Conservation (phyloP, 2,329 filamentous ascomycete species). For the Alternaria triticina region DNA sequence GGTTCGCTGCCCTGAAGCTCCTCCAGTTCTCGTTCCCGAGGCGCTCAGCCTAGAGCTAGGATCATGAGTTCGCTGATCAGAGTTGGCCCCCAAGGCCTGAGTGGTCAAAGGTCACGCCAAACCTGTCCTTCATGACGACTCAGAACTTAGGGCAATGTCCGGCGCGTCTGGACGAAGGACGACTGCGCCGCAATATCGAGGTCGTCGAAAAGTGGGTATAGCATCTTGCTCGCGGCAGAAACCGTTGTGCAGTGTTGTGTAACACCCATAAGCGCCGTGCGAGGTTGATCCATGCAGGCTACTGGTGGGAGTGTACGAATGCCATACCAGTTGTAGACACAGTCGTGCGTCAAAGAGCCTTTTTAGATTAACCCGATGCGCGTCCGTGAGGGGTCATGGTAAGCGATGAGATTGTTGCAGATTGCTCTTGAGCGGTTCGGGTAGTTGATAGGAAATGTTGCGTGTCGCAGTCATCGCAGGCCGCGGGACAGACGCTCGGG, state of each 20-base stretch:
- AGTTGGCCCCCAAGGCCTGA: slow-evolving; percentile 6
- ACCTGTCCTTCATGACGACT: neutral
- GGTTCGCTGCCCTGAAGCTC: slow-evolving; percentile 6
- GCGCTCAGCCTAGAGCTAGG: slow-evolving; percentile 17
- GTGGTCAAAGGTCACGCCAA: slow-evolving; percentile 1
- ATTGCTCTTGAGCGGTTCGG: slow-evolving; percentile 1
- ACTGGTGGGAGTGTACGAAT: slow-evolving; percentile 3
- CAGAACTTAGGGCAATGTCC: neutral
- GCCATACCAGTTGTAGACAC: slow-evolving; percentile 4
- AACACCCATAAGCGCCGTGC: slow-evolving; percentile 15
- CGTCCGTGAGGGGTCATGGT: slow-evolving; percentile 10
- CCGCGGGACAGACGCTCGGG: neutral
- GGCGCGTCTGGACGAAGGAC: neutral
- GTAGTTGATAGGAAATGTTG: neutral
- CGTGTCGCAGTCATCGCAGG: neutral
- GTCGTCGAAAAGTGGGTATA: slow-evolving; percentile 7
- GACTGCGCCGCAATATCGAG: slow-evolving; percentile 16
- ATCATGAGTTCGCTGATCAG: slow-evolving; percentile 19
- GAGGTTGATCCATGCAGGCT: slow-evolving; percentile 6
- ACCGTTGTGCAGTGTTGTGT: slow-evolving; percentile 4
- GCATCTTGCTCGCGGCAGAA: slow-evolving; percentile 12
- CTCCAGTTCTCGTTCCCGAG: slow-evolving; percentile 10
- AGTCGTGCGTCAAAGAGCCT: neutral
- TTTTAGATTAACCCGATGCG: slow-evolving; percentile 9
- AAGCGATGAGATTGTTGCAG: slow-evolving; percentile 10